Percentiles rank a stretch among this genome's conserved stretches.
phyloP scores from a whole-genome alignment of 805 yeast species.

The Lipomyces anomalus region DNA sequence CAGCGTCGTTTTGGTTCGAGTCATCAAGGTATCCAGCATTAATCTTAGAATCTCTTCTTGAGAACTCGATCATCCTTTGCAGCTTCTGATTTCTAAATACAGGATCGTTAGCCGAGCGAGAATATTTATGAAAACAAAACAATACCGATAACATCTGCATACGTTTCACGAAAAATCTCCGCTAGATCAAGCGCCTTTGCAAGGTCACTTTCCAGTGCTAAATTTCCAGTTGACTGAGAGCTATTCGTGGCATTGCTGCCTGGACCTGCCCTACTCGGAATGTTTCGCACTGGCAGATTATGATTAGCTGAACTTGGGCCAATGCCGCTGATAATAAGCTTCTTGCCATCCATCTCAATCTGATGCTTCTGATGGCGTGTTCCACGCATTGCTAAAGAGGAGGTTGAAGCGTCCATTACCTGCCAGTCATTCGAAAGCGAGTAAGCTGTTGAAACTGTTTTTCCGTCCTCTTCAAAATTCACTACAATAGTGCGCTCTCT shows the following conservation, averaged over 20 bases:
- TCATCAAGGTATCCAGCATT: no score
- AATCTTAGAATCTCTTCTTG: no score
- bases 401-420: constrained; percentile 27
- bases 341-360: constrained; percentile 1
- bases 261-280: no score
- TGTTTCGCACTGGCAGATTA: neutral
- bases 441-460: constrained; percentile 28
- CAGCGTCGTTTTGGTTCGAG: no score
- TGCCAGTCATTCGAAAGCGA: constrained; percentile 38
- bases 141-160: no score
- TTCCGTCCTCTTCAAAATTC: constrained; percentile 35
- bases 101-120: no score
- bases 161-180: constrained; percentile 13
- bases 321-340: constrained; percentile 23
- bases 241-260: no score
- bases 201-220: constrained; percentile 5
- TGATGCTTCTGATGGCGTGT: neutral
- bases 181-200: constrained; percentile 8
- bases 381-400: constrained; percentile 17
- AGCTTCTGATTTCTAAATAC: no score
- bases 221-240: neutral
- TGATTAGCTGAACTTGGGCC: constrained; percentile 12
- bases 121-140: no score
- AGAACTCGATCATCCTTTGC: no score
- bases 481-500: constrained; percentile 34